Conservation (phyloP, 139 green algal species). For the Volvox africanus region DNA sequence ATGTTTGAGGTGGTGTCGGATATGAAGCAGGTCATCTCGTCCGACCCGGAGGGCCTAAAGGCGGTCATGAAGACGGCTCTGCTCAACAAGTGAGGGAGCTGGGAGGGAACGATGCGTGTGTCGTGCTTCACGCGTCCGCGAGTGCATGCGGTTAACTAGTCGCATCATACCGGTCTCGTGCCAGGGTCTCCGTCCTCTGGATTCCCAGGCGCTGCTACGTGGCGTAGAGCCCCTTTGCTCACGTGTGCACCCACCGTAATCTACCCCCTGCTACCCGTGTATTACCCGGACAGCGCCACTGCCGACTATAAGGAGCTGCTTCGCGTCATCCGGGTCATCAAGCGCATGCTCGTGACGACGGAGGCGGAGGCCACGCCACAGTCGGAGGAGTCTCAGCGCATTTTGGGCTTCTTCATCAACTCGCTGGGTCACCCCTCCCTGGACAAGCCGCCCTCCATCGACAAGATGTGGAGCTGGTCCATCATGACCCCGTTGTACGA, state of each 20-base stretch:
- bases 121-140: no score
- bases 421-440: conserved; percentile 41
- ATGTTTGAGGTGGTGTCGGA: conserved; percentile 63
- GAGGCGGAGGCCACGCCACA: conserved; percentile 15
- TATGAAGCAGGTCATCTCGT: conserved; percentile 55
- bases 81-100: conserved; percentile 36
- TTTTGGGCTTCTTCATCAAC: conserved; percentile 47
- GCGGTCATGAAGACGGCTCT: conserved; percentile 42
- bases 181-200: no score
- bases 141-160: no score
- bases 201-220: not conserved
- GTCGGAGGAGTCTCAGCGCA: conserved; percentile 37
- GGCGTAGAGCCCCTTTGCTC: no score
- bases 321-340: not conserved
- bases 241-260: no score
- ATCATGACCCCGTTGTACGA: conserved; percentile 78
- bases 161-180: no score
- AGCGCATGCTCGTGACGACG: conserved; percentile 15
- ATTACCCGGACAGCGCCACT: conserved; percentile 39
- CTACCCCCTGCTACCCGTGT: no score
- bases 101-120: not conserved
- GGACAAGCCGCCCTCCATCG: conserved; percentile 2
- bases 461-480: conserved; percentile 41
- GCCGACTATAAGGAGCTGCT: conserved; percentile 51
- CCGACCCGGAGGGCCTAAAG: conserved; percentile 58